Evolutionary conservation across 1,284 basidiomycete species (phyloP), one percentile per base, ranked within the genome.

Genomic region (Microbotryum scabiosae): DNA sequence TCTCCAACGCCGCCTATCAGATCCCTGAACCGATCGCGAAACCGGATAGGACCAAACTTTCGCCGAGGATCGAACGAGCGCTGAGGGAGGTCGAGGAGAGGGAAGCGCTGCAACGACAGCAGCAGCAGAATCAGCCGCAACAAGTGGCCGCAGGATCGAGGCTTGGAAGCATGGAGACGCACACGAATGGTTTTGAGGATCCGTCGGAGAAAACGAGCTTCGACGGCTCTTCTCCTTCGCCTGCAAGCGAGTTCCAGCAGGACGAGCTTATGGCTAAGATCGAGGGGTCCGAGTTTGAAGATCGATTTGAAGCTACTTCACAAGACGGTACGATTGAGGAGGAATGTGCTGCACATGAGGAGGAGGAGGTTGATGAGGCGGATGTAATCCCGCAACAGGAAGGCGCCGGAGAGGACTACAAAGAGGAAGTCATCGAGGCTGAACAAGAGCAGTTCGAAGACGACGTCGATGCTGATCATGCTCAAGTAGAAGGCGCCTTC

Each of bases 21-120:
- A 47, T 25, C 4, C 3, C 36, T 21, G 14, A 46, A 18, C 54
- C 28, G 16, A 16, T 20, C n/a, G 21, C 20, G 26, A 53, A 26
- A 30, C 14, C 51, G 30, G 36, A 21, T 14, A 32, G 46, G 30
- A 45, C 45, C 18, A 18, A 46, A 9, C 55, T 65, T 8, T 64
- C 63, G 21, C 63, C 65, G 18, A 54, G 51, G 10, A 61, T 67
- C 56, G 63, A 60, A 43, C 49, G 50, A 5, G 65, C 65, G 2
- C 59, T 67, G 36, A 54, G 48, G 12, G 47, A 62, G 48, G 48
- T 58, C 16, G 56, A 56, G 23, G 50, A 54, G 26, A 59, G 57
- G 26, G 61, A 63, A 23, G 43, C 57, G 46, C 20, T 32, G 30
- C 25, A 28, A 46, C 9, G 43, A 14, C 20, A 14, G 56, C n/a